phyloP scores from a whole-genome alignment of 2,329 filamentous ascomycete species.

The Cladosporium sp. region DNA sequence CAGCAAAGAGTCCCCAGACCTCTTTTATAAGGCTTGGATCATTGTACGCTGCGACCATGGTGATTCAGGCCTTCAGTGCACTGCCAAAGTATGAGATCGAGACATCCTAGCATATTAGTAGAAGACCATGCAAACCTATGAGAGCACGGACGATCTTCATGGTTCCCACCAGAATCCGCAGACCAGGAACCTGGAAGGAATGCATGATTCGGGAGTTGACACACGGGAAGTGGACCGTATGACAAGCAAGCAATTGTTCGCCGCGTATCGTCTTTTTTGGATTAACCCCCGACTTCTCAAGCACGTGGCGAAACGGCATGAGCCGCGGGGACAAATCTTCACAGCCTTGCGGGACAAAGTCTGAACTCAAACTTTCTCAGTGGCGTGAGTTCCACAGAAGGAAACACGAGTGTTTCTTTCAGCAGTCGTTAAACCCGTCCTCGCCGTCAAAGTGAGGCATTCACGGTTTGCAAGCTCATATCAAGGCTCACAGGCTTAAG shows the following conservation, averaged over 20 bases:
- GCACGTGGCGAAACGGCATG: not conserved
- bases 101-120: not conserved
- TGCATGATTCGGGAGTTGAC: not conserved
- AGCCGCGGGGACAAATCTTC: not conserved
- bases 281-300: not conserved
- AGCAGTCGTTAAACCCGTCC: not conserved
- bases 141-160: not conserved
- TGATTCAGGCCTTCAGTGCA: not conserved
- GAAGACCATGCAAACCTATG: not conserved
- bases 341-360: not conserved
- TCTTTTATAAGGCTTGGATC: slow-evolving; percentile 26
- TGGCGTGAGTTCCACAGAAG: not conserved
- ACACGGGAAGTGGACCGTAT: not conserved
- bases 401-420: not conserved
- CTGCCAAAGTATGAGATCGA: not conserved
- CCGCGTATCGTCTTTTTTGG: not conserved
- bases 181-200: not conserved
- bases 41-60: slow-evolving; percentile 21
- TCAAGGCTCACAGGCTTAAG: not conserved
- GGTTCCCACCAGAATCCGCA: not conserved
- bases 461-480: not conserved
- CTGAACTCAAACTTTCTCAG: not conserved
- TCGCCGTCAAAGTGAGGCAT: not conserved
- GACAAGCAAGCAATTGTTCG: not conserved
- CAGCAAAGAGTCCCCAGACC: slow-evolving; percentile 31